Base-by-base conservation (phyloP, 2,329 filamentous ascomycete species). In the Talaromyces rugulosus region DNA sequence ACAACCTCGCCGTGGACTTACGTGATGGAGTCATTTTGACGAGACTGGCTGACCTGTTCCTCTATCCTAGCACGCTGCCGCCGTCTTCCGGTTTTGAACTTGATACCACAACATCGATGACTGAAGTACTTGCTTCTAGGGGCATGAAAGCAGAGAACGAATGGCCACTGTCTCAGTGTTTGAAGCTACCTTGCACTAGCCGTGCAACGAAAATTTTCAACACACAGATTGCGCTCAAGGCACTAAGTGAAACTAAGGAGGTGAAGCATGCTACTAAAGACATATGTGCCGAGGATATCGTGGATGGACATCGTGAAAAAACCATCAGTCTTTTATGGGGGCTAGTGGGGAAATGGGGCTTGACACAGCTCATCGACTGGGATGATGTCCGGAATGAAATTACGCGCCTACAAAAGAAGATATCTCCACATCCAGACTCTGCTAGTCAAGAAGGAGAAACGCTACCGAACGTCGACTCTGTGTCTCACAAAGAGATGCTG, bases 241-340 rank as follows among this genome's bases (percentile, higher is more conserved):
- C 84, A 2, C 72, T 88, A 12, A 69, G 72, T n/a, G 74, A 73
- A 11, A 73, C 81, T 7, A 71, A 70, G 11, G 78, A 79, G 1
- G 72, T 80, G 12, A 74, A 71, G 4, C 67, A 71, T 12, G 75
- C 82, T 12, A 70, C 79, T 5, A 71, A 74, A 27, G 75, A 77
- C 36, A 73, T 87, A 40, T 78, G 73, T 14, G 79, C 85, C 0
- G 81, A 84, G 44, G 84, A 88, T 60, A 82, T 89, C 54, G 84
- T 89, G 6, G 81, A 88, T 66, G 86, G 86, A 2, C 85, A 87
- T 66, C 81, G 86, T 8, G 86, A 89, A 67, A 87, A 85, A 71
- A 88, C 85, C 0, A 77, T 89, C 52, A 81, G 80, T 5, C 75
- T 88, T 9, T 76, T 89, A 5, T 88, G 85, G 85, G 77, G 78